These are phyloP conservation scores for Phytophthora sp. DNA, from an alignment of 352 stramenopile genomes.

Conservation along the genomic window DNA sequence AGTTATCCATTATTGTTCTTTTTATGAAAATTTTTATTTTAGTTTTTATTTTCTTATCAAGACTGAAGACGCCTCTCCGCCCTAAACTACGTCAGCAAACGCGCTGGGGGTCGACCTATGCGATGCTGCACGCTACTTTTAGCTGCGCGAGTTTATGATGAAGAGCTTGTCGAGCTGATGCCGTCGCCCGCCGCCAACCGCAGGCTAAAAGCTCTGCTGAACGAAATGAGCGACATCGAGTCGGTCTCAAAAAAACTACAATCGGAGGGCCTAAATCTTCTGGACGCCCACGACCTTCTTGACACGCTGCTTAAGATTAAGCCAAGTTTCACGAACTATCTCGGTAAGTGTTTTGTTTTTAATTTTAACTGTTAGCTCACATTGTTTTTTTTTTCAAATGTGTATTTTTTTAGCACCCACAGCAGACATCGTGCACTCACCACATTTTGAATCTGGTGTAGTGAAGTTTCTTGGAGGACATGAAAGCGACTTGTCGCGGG, in stretches of 20 bases:
- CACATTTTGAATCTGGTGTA: not conserved
- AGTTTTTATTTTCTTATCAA: not conserved
- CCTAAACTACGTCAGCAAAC: conserved; percentile 1
- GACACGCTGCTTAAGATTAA: conserved; percentile 2
- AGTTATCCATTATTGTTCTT: not conserved
- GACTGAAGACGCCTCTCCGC: not conserved
- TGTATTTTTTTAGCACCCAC: conserved; percentile 1
- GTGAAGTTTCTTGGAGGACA: conserved; percentile 1
- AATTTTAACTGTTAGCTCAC: not conserved
- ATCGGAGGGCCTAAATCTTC: not conserved
- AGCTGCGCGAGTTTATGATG: conserved; percentile 12
- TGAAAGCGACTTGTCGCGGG: not conserved
- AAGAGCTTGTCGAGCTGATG: conserved; percentile 2
- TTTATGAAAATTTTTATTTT: not conserved
- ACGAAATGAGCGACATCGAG: not conserved
- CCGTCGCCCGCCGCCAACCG: not conserved
- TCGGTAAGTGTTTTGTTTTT: not conserved
- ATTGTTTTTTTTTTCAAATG: not conserved
- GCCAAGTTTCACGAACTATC: not conserved
- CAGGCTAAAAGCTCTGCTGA: not conserved
- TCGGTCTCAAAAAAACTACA: conserved; percentile 3
- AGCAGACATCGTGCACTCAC: conserved; percentile 4
- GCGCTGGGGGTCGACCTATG: conserved; percentile 4
- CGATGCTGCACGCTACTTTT: conserved; percentile 8
- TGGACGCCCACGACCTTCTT: conserved; percentile 1